phyloP scores from a whole-genome alignment of 257 asterid species.

The Solanum piurae region DNA sequence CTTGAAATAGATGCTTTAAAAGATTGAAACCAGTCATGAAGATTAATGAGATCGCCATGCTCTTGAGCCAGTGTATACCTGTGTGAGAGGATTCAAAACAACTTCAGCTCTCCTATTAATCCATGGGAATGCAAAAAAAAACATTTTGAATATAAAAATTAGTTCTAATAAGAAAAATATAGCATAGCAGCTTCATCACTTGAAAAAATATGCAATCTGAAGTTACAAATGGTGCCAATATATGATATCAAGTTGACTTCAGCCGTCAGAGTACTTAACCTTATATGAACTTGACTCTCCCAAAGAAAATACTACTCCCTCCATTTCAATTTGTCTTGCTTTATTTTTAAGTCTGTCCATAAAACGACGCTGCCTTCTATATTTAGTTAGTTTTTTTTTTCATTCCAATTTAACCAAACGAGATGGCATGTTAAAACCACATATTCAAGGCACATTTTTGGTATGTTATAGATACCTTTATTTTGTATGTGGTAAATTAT shows the following conservation, averaged over 20 bases:
- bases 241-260: background rate
- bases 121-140: background rate
- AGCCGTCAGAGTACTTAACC: background rate
- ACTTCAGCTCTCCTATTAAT: background rate
- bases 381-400: background rate
- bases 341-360: background rate
- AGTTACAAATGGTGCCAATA: background rate
- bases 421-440: background rate
- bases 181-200: background rate
- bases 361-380: background rate
- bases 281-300: no score
- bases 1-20: constrained; percentile 49
- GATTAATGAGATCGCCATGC: constrained; percentile 89
- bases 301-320: background rate
- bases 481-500: background rate
- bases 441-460: background rate
- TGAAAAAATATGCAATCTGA: background rate
- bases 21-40: constrained; percentile 87
- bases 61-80: constrained; percentile 91
- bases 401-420: background rate
- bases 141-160: background rate
- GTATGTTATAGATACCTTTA: background rate
- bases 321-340: background rate
- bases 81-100: background rate
- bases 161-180: background rate